Conservation (phyloP, 2,329 filamentous ascomycete species). For the Trichoderma polysporum region DNA sequence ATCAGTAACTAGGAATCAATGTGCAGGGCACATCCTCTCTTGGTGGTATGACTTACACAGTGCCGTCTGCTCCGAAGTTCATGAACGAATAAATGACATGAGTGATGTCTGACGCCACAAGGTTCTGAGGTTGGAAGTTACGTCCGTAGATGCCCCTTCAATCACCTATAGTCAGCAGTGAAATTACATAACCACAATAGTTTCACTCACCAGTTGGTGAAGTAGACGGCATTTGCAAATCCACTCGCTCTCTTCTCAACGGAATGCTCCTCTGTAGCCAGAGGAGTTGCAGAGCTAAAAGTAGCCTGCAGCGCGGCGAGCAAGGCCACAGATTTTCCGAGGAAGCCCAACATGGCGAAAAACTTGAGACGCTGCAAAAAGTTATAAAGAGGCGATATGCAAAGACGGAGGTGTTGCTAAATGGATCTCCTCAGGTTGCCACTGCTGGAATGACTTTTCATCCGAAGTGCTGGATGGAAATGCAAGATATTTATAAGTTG, state of each 20-base stretch:
- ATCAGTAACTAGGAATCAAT: neutral
- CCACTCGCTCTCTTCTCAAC: conserved; percentile 27
- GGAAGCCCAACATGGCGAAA: conserved; percentile 21
- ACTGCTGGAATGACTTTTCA: neutral
- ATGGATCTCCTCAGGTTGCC: neutral
- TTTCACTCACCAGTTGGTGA: conserved; percentile 48
- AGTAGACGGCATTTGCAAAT: conserved; percentile 44
- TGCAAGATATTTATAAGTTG: conserved; percentile 3
- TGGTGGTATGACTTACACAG: conserved; percentile 54
- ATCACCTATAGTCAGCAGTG: neutral
- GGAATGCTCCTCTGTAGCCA: neutral
- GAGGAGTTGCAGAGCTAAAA: conserved; percentile 27
- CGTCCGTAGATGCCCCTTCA: conserved; percentile 70
- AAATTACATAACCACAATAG: neutral
- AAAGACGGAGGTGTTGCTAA: neutral
- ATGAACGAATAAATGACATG: conserved; percentile 82
- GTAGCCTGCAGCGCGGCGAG: conserved; percentile 30
- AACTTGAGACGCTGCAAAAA: neutral
- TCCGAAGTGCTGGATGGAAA: neutral
- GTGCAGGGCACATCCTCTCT: neutral
- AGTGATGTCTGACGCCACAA: conserved; percentile 69
- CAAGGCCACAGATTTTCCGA: conserved; percentile 30
- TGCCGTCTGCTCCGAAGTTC: conserved; percentile 69
- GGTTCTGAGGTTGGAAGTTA: conserved; percentile 68
- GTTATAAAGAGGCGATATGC: neutral